phyloP scores from a whole-genome alignment of 2,329 filamentous ascomycete species.

The Paecilomyces dactylethromorphus region DNA sequence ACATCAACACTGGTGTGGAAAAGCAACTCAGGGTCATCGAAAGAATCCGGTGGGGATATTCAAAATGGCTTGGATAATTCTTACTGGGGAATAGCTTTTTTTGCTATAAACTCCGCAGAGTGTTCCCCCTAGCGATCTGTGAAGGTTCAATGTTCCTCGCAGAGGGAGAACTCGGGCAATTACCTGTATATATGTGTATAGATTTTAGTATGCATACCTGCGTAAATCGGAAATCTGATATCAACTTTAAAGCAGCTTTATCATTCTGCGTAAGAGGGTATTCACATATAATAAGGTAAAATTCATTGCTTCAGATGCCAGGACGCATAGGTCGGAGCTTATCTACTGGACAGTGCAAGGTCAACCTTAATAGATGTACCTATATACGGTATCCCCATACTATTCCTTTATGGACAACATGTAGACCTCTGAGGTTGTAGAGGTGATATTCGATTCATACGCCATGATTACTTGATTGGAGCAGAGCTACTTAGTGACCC shows the following conservation, averaged over 20 bases:
- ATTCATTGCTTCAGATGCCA: too few species aligned
- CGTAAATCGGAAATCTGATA: not conserved
- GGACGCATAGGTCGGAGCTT: too few species aligned
- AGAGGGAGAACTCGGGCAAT: not conserved
- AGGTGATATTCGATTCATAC: too few species aligned
- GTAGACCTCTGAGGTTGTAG: too few species aligned
- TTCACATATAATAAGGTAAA: too few species aligned
- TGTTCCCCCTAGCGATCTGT: not conserved
- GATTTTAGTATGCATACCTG: not conserved
- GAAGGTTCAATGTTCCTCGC: not conserved
- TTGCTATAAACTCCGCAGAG: not conserved
- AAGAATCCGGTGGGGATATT: constrained; percentile 85
- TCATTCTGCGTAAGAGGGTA: too few species aligned
- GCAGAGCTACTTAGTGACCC: too few species aligned
- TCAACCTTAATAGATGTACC: too few species aligned
- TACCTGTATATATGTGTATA: not conserved
- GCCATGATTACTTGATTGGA: too few species aligned
- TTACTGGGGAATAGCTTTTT: not conserved
- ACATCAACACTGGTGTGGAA: constrained; percentile 68
- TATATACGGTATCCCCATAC: too few species aligned
- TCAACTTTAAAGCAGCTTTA: not conserved
- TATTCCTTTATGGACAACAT: too few species aligned
- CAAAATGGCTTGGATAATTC: constrained; percentile 55
- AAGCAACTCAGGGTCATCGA: constrained; percentile 73
- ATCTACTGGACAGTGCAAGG: too few species aligned